These are phyloP conservation scores for Pestalotiopsis fici DNA, from an alignment of 2,329 filamentous ascomycete genomes.

Conservation along the genomic window DNA sequence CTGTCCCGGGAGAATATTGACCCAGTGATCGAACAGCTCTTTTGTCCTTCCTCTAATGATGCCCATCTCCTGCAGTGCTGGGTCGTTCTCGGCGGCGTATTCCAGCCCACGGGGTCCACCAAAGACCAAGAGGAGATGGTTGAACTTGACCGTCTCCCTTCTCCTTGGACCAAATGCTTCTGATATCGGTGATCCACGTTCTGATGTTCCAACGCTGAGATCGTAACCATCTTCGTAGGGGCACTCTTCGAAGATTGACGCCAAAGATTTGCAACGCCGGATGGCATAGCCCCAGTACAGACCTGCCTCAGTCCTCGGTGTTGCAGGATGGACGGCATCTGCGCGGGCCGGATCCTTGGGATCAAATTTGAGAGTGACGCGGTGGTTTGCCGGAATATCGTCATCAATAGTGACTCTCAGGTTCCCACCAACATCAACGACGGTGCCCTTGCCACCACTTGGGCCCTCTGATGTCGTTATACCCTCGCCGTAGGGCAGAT, in stretches of 20 bases:
- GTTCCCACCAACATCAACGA: constrained; percentile 60
- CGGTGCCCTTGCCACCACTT: constrained; percentile 44
- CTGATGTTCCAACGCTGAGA: constrained; percentile 79
- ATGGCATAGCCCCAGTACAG: constrained; percentile 88
- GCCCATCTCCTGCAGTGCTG: constrained; percentile 57
- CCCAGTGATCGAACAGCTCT: constrained; percentile 81
- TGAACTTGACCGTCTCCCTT: constrained; percentile 46
- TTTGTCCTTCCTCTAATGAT: constrained; percentile 64
- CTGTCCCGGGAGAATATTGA: constrained; percentile 79
- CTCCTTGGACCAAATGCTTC: constrained; percentile 43
- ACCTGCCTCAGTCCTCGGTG: constrained; percentile 72
- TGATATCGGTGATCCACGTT: constrained; percentile 63
- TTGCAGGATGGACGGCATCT: constrained; percentile 65
- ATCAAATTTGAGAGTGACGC: constrained; percentile 72
- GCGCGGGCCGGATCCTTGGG: constrained; percentile 45
- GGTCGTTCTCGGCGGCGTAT: constrained; percentile 66
- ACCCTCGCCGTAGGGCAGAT: constrained; percentile 79
- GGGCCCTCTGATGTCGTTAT: constrained; percentile 55
- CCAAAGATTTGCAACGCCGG: constrained; percentile 66
- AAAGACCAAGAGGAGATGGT: constrained; percentile 77
- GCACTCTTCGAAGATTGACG: constrained; percentile 75
- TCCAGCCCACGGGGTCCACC: constrained; percentile 81
- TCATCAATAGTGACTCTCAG: constrained; percentile 57
- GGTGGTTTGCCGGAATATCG: constrained; percentile 67
- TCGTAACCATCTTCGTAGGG: constrained; percentile 79